Conservation (phyloP, 257 asterid genomes). For the Solanum etuberosum region DNA sequence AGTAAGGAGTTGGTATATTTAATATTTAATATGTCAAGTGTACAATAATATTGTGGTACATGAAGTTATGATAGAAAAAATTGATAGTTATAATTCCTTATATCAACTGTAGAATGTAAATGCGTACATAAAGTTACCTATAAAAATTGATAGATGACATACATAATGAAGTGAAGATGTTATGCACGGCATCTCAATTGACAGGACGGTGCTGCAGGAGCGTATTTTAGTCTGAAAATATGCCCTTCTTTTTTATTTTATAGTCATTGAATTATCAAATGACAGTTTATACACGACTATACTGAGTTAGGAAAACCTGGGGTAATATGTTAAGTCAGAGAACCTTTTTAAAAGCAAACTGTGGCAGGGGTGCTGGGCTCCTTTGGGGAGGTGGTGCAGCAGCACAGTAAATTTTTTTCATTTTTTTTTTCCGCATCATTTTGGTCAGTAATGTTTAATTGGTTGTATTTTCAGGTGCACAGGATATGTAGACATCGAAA, state of each 20-base stretch:
- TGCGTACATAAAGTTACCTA: neutral
- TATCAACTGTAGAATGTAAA: neutral
- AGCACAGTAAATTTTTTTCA: neutral
- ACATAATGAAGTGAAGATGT: neutral
- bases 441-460: neutral
- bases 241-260: neutral
- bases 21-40: neutral
- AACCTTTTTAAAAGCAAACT: neutral
- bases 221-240: neutral
- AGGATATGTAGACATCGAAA: conserved; percentile 55
- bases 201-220: neutral
- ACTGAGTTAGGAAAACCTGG: neutral
- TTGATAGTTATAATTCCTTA: neutral
- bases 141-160: neutral
- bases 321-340: neutral
- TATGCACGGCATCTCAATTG: neutral
- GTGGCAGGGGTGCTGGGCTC: neutral
- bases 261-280: neutral
- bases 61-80: neutral
- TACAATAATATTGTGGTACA: neutral
- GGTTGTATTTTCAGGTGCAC: conserved; percentile 22
- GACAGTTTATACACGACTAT: neutral
- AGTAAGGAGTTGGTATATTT: neutral
- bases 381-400: neutral
- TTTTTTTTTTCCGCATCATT: neutral